Base-by-base conservation (phyloP, 208 protist species). In the Trypanosoma avium region DNA sequence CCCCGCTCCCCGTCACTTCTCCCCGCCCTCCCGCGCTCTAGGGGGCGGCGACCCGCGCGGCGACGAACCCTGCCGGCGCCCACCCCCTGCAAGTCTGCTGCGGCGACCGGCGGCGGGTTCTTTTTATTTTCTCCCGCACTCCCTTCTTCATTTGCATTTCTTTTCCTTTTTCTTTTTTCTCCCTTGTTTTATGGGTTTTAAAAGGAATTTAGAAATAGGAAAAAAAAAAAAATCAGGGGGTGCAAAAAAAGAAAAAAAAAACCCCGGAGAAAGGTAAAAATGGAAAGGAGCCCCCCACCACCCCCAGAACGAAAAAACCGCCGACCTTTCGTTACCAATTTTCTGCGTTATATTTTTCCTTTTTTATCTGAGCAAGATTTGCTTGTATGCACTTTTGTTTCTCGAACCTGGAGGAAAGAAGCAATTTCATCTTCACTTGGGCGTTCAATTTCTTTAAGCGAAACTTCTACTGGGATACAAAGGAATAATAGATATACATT, bases 291-390 rank as follows among this genome's bases (percentile, higher is more conserved):
- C 12, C 30, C 30, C 1, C 49, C 40, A 5, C 12, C 24, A 56
- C 15, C n/a, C n/a, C 65, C 65, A 10, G 45, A 46, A 30, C 17
- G 65, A 32, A 7, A 30, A 0, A 22, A 21, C 17, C 65, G 65
- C 4, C 65, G 29, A 1, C 65, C 65, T 13, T 71, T 71, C 35
- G 30, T 71, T 0, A 71, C 65, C 1, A 5, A 33, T 35, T 71
- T 63, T 59, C 2, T 71, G 15, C 48, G 21, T 21, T 21, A 64
- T 33, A 48, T 71, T 33, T 27, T 71, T 40, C 54, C 55, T 32
- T 71, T 71, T 47, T 59, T 71, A 36, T 19, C 48, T 0, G 56
- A 47, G 13, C 36, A n/a, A 36, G 65, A 71, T 42, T 19, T 71
- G 2, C 36, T 64, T 57, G 38, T 59, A 22, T 71, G 65, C 57